Conservation (phyloP, 768 basidiomycete species). For the Hericium rajendrae region DNA sequence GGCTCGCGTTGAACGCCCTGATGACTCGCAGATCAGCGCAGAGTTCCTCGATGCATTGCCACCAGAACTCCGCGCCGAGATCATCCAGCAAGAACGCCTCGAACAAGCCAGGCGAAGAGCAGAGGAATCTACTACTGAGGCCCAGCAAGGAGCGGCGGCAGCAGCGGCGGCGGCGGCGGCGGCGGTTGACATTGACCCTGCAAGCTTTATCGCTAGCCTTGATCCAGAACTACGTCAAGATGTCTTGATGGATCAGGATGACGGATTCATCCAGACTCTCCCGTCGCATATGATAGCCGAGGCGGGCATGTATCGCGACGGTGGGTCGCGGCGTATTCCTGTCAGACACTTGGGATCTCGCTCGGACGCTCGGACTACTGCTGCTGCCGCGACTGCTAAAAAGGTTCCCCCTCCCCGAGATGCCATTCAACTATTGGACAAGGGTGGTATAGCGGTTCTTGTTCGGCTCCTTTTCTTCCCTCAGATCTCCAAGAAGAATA, state of each 20-base stretch:
- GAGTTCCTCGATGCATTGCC: conserved; percentile 97
- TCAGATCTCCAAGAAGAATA: conserved; percentile 75
- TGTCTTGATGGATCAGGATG: conserved; percentile 85
- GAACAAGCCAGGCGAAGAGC: conserved; percentile 59
- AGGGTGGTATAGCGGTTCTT: conserved; percentile 76
- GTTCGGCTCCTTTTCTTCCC: conserved; percentile 95
- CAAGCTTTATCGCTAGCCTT: conserved; percentile 85
- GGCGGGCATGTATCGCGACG: conserved; percentile 63
- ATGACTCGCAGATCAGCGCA: conserved; percentile 82
- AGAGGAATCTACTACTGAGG: conserved; percentile 26
- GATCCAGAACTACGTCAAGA: conserved; percentile 84
- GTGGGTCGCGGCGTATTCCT: conserved; percentile 13
- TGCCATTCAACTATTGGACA: conserved; percentile 89
- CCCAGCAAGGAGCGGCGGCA: conserved; percentile 32
- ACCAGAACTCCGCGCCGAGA: conserved; percentile 92
- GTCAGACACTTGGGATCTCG: not conserved
- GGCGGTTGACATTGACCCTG: conserved; percentile 65
- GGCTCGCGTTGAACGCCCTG: conserved; percentile 60
- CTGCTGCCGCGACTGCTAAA: conserved; percentile 24
- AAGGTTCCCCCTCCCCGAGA: conserved; percentile 62
- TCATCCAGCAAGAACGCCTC: conserved; percentile 87
- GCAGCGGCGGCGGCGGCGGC: conserved; percentile 29
- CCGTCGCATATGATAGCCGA: conserved; percentile 85
- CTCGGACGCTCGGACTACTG: conserved; percentile 1
- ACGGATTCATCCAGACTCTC: conserved; percentile 70